Percentiles rank a stretch among this genome's conserved stretches.
phyloP scores from a whole-genome alignment of 2,329 filamentous ascomycete species.

The Metarhizium robertsii region DNA sequence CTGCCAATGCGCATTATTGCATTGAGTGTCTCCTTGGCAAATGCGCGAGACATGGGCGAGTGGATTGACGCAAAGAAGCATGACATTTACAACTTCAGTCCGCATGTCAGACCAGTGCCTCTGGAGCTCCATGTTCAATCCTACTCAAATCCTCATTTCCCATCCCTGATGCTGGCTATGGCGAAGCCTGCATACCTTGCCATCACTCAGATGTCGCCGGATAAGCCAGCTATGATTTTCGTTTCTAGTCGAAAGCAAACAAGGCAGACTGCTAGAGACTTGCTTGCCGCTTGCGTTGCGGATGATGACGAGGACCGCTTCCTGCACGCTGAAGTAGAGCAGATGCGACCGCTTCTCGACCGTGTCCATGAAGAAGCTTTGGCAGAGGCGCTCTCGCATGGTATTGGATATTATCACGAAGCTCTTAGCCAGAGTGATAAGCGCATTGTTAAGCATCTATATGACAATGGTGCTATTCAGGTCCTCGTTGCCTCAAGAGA shows the following conservation, averaged over 20 bases:
- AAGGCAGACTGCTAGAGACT: constrained; percentile 73
- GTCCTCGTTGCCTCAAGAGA: constrained; percentile 70
- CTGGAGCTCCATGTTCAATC: constrained; percentile 92
- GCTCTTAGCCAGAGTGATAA: constrained; percentile 83
- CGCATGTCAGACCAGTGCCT: constrained; percentile 78
- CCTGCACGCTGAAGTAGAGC: constrained; percentile 72
- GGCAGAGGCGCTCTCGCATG: constrained; percentile 82
- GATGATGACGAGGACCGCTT: constrained; percentile 93
- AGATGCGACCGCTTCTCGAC: constrained; percentile 72
- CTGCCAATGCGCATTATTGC: constrained; percentile 79
- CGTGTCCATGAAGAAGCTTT: constrained; percentile 80
- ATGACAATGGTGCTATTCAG: constrained; percentile 80
- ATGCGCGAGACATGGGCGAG: constrained; percentile 88
- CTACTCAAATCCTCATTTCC: constrained; percentile 92
- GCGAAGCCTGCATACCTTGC: constrained; percentile 87
- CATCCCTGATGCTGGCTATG: constrained; percentile 97
- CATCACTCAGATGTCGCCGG: constrained; percentile 76
- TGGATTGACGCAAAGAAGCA: constrained; percentile 98
- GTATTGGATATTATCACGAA: constrained; percentile 96
- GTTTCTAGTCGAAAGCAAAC: constrained; percentile 92
- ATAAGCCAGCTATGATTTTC: constrained; percentile 86
- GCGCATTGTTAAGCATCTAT: constrained; percentile 87
- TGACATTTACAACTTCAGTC: constrained; percentile 97
- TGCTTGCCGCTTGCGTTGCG: constrained; percentile 77
- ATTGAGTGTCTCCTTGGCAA: constrained; percentile 83